Base-by-base conservation (phyloP, 257 asterid species). In the Handroanthus guayacan region DNA sequence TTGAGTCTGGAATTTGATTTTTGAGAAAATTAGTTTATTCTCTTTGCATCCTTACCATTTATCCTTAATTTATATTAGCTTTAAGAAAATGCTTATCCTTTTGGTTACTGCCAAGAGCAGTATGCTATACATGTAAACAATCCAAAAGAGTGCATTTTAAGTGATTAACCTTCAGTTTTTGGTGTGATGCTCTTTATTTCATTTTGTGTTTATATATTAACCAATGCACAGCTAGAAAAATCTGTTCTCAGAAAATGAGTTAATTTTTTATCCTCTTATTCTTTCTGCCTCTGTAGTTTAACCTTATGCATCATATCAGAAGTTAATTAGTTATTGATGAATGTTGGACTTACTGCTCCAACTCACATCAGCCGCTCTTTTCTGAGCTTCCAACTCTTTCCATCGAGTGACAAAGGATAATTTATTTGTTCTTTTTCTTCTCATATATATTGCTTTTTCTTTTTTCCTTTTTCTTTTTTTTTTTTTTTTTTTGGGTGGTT, bases 321-420 rank as follows among this genome's bases (percentile, higher is more conserved):
- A 37, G 1, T 41, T 41, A 8, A 41, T 41, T 41, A 41, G 45
- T 41, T 41, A 41, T 41, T 3, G 45, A 41, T 41, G 45, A 41
- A 41, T 41, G 8, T 8, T 41, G 45, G 45, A 41, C 45, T 41
- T 41, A 4, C 45, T 6, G 4, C 45, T 5, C 45, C 1, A 41
- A 41, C 45, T 41, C 45, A 41, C 8, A 8, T 25, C 5, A 8
- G 45, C 45, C 8, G 45, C 44, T 1, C 10, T 34, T 62, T 14
- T 25, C 44, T 61, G 18, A 31, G 16, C 45, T 61, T 61, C 63
- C 63, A 17, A 57, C 63, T 57, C 63, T 57, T 57, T 20, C 38
- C 20, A 16, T 54, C 10, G n/a, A n/a, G 61, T 54, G 5, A 54
- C 17, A 41, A 41, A 41, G 8, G 45, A 41, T 41, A 41, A 41